Evolutionary conservation across 306 rosid genomes (phyloP).

Genomic region (Sechiopsis laciniata): DNA sequence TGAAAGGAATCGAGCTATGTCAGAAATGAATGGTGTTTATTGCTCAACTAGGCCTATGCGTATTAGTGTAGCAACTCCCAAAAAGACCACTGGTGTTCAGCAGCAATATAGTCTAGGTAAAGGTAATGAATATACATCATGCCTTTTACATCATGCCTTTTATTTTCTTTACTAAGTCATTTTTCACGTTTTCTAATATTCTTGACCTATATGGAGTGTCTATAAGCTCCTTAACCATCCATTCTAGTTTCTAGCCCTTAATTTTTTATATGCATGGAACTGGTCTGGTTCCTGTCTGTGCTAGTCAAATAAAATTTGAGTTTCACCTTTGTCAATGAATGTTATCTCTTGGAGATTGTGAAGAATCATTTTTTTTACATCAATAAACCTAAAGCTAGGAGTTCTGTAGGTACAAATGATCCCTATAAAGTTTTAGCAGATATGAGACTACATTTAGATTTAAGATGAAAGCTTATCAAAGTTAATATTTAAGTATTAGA

Average conservation of each 20-base stretch:
- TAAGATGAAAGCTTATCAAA: background rate
- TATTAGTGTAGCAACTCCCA: constrained; percentile 83
- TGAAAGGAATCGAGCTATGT: constrained; percentile 84
- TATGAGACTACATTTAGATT: background rate
- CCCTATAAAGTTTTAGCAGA: background rate
- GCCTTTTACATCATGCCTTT: no score
- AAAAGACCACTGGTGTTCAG: constrained; percentile 57
- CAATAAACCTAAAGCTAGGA: background rate
- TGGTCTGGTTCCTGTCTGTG: background rate
- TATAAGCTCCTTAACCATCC: background rate
- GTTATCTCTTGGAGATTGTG: background rate
- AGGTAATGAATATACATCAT: constrained; percentile 28
- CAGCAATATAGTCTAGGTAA: constrained; percentile 55
- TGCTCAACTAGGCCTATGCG: constrained; percentile 93
- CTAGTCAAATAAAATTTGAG: background rate
- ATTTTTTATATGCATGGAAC: no score
- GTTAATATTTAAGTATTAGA: no score
- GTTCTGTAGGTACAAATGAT: background rate
- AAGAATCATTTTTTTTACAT: background rate
- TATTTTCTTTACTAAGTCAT: background rate
- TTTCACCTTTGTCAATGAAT: background rate
- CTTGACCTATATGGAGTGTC: background rate
- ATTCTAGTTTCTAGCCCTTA: background rate
- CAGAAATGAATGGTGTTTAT: constrained; percentile 81
- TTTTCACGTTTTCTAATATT: background rate